Percentiles rank a stretch among this genome's conserved stretches.
These are phyloP conservation scores for Chrysoporthe puriensis DNA, from an alignment of 2,329 filamentous ascomycete species.

Conservation along the genomic window DNA sequence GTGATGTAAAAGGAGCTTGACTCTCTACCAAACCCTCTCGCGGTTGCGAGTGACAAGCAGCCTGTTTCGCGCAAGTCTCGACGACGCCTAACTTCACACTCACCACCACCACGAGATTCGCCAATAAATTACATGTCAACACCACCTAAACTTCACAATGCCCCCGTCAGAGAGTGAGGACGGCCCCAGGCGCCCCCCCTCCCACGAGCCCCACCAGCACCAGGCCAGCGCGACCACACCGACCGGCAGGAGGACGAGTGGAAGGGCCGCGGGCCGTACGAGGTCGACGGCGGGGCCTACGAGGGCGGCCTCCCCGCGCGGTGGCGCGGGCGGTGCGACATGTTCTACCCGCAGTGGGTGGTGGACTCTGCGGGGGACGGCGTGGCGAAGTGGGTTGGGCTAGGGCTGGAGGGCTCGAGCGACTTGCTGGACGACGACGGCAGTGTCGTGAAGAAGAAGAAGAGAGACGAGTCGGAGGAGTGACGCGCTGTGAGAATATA, in stretches of 20 bases:
- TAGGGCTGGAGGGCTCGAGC: conserved; percentile 63
- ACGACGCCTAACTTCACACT: not conserved
- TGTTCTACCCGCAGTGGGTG: conserved; percentile 77
- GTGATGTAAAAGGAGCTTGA: too few relatives aligned
- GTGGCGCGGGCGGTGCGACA: conserved; percentile 64
- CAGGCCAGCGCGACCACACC: conserved; percentile 34
- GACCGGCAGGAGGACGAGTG: conserved; percentile 34
- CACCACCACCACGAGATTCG: not conserved
- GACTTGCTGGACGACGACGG: conserved; percentile 35
- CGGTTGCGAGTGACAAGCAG: not conserved
- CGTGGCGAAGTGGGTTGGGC: conserved; percentile 73
- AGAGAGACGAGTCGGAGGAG: not conserved
- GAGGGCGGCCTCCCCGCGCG: conserved; percentile 38
- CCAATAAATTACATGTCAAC: not conserved
- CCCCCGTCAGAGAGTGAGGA: not conserved
- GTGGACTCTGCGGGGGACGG: conserved; percentile 76
- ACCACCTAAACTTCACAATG: not conserved
- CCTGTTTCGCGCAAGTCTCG: not conserved
- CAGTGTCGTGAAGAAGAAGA: conserved; percentile 22
- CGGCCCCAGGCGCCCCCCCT: conserved; percentile 22
- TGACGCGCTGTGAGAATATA: not conserved
- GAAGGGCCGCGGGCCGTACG: conserved; percentile 35
- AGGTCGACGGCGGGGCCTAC: conserved; percentile 27
- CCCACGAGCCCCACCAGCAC: conserved; percentile 33
- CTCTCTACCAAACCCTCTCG: too few relatives aligned